Percentiles rank a stretch among this genome's conserved stretches.
Conservation (phyloP, 768 basidiomycete species). For the Lentinula sp. region DNA sequence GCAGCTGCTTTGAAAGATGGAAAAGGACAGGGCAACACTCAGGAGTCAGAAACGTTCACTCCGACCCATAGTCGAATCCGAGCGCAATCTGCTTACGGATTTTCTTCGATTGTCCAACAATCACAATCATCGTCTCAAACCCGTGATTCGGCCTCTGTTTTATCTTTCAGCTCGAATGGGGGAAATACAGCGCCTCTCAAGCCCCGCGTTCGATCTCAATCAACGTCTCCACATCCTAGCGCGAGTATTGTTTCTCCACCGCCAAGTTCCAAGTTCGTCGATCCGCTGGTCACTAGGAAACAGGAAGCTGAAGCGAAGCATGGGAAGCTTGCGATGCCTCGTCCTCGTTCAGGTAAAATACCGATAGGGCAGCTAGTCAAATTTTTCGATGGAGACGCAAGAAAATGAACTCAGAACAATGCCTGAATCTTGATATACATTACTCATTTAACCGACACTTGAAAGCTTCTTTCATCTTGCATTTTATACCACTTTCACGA, state of each 20-base stretch:
- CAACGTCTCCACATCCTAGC: conserved; percentile 3
- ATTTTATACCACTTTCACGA: neutral
- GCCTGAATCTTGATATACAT: neutral
- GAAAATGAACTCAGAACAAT: conserved; percentile 10
- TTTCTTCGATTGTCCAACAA: conserved; percentile 6
- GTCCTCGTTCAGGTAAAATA: conserved; percentile 51
- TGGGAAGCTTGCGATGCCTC: conserved; percentile 35
- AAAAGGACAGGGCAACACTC: neutral
- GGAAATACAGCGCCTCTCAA: neutral
- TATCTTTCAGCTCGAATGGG: neutral
- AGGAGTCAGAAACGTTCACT: neutral
- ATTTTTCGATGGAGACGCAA: conserved; percentile 66
- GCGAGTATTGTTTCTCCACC: neutral
- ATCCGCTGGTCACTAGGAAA: conserved; percentile 65
- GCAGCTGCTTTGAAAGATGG: neutral
- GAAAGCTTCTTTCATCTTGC: neutral
- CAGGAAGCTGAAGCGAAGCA: conserved; percentile 43
- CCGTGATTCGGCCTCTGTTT: neutral
- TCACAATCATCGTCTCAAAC: neutral
- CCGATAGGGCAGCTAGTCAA: conserved; percentile 75
- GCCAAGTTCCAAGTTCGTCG: conserved; percentile 52
- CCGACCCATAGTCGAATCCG: conserved; percentile 3
- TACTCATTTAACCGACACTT: neutral
- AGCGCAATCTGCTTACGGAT: conserved; percentile 14
- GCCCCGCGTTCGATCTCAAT: conserved; percentile 18